Evolutionary conservation across 2,329 filamentous ascomycete species (phyloP), one percentile per base, ranked within the genome.

Genomic region (Curvularia eragrostidis): DNA sequence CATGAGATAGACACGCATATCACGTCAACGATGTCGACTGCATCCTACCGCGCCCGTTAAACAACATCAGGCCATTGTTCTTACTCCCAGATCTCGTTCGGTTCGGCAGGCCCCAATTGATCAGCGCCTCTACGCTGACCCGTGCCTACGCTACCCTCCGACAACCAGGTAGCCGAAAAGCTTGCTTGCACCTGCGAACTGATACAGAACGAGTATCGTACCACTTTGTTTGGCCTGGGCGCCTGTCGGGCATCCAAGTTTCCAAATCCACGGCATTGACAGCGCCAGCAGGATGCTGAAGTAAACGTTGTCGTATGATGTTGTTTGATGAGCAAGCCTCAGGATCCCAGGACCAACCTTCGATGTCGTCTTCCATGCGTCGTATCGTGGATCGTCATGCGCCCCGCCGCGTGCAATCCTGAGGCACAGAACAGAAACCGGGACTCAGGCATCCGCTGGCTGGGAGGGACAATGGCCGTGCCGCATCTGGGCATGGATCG

Each of bases 261-360:
- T 56, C 47, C 47, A 48, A 46, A 4, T 21, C 48, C 48, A 56
- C 53, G 58, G 54, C 63, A 55, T 63, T 61, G 59, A 61, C 47
- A 58, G 56, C 59, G 53, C 63, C 19, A 59, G 58, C 61, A 56
- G 54, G 52, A 39, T 54, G 59, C 67, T 70, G 70, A 64, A 49
- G 71, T 64, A 75, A 75, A 75, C 72, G 68, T 69, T 63, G 71
- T 74, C 70, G 72, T 75, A 74, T 65, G 70, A 75, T 66, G 61
- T 63, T 70, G 72, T 74, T 74, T 74, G 70, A 72, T 67, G 60
- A 52, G 42, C 58, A 53, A 38, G 59, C 59, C 59, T 59, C 48
- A 61, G 48, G 55, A 60, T 50, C 56, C 15, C 56, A 59, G 56
- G 58, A 59, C 47, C n/a, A 44, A 39, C 51, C 24, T 58, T 56